Percentiles rank a stretch among this genome's conserved stretches.
Evolutionary conservation across 2,329 filamentous ascomycete species (phyloP).

Genomic region (Fusarium torreyae): DNA sequence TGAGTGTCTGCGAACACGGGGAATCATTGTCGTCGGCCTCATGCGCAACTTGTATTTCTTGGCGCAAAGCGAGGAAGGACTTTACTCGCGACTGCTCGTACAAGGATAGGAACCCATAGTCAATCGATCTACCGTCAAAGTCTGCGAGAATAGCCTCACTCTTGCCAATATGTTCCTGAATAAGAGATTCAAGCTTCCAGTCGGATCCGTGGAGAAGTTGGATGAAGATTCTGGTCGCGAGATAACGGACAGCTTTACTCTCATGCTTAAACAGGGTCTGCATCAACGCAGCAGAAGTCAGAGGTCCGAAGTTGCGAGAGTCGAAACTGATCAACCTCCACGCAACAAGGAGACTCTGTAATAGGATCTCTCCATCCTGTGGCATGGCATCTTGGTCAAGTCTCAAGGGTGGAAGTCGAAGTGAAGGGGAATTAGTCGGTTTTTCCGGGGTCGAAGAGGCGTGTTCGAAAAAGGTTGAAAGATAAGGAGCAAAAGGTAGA

Average conservation of each 20-base stretch:
- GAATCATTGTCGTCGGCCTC: constrained; percentile 22
- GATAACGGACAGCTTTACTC: constrained; percentile 77
- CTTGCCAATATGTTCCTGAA: constrained; percentile 74
- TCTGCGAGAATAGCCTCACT: constrained; percentile 74
- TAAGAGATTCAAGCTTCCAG: constrained; percentile 79
- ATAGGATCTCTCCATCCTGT: constrained; percentile 43
- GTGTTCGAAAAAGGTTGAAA: constrained; percentile 78
- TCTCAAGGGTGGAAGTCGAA: constrained; percentile 52
- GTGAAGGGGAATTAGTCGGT: constrained; percentile 41
- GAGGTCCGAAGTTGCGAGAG: constrained; percentile 73
- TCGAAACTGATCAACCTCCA: constrained; percentile 88
- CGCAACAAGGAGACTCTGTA: constrained; percentile 62
- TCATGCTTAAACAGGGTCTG: constrained; percentile 77
- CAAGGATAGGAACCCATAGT: constrained; percentile 81
- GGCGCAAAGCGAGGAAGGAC: constrained; percentile 60
- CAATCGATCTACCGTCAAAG: constrained; percentile 82
- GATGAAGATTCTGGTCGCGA: constrained; percentile 86
- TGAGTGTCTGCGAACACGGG: constrained; percentile 62
- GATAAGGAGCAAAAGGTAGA: constrained; percentile 84
- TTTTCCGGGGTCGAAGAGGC: constrained; percentile 29
- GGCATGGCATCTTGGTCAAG: constrained; percentile 51
- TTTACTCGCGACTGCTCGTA: constrained; percentile 70
- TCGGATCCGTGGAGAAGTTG: constrained; percentile 86
- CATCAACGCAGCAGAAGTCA: constrained; percentile 77
- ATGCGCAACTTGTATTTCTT: constrained; percentile 53